Evolutionary conservation across 768 basidiomycete species (phyloP), one percentile per base, ranked within the genome.

Genomic region (Trametes maxima): DNA sequence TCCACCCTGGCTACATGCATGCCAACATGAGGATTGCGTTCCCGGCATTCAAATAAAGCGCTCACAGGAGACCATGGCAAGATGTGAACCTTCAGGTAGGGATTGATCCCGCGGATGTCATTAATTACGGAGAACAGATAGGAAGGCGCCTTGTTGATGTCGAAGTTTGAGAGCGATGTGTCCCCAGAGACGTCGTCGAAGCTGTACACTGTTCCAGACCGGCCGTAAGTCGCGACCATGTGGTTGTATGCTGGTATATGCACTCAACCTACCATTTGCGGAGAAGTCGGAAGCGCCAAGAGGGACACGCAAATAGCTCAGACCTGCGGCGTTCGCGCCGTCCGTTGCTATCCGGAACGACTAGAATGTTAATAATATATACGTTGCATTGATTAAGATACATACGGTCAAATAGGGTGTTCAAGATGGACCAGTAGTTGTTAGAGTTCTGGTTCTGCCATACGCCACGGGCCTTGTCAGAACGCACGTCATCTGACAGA

Each of bases 221-320:
- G 12, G 21, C 14, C 42, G 39, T 33, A 1, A 35, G 47, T 14
- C 17, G n/a, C 8, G 4, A 14, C 24, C n/a, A 24, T 22, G 21
- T 24, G 39, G 10, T 21, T 19, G 13, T 12, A 25, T 24, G 36
- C 46, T 28, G 13, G n/a, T 1, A 33, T 19, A 17, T n/a, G 24
- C 10, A 14, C 28, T n/a, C n/a, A 21, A 46, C 79, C 42, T 58
- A 87, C 88, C 63, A 3, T 65, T 76, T 4, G 82, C 74, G 7
- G 90, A 90, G 68, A 91, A 91, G 72, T 91, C 90, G 3, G 87
- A 82, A 5, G 90, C 87, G 14, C 90, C 90, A 13, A 92, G 78
- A 0, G 89, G 82, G 37, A 91, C 78, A 12, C 90, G 83, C 46
- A 92, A 72, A 65, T 88, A 88, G 43, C 83, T 85, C 49, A 92